Percentiles rank a stretch among this genome's conserved stretches.
Conservation (phyloP, 1,284 basidiomycete species). For the Wolfiporia cocos region DNA sequence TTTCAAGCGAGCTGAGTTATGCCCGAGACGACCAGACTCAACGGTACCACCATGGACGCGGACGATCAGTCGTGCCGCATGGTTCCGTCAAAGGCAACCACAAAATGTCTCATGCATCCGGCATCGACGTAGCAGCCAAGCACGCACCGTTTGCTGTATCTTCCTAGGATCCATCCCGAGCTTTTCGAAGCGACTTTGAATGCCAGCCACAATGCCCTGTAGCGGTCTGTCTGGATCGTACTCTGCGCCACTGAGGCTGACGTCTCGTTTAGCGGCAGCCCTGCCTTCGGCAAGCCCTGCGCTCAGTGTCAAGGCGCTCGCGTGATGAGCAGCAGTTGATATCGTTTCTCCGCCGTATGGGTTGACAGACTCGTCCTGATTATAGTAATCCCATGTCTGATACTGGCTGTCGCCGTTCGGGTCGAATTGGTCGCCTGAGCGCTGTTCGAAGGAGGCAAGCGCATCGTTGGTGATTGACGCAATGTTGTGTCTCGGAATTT, state of each 20-base stretch:
- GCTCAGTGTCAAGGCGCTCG: slow-evolving; percentile 78
- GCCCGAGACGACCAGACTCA: slow-evolving; percentile 2
- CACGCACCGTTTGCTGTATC: slow-evolving; percentile 40
- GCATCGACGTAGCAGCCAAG: neutral
- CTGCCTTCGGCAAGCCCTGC: slow-evolving; percentile 67
- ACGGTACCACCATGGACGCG: too few relatives aligned
- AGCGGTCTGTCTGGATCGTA: slow-evolving; percentile 84
- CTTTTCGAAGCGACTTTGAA: slow-evolving; percentile 41
- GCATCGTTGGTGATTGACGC: slow-evolving; percentile 45
- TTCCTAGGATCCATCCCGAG: slow-evolving; percentile 46
- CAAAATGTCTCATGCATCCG: too few relatives aligned
- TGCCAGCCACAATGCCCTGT: slow-evolving; percentile 63
- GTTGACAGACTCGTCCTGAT: slow-evolving; percentile 48
- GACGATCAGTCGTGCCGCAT: too few relatives aligned
- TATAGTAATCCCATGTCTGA: slow-evolving; percentile 55
- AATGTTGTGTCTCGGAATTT: slow-evolving; percentile 63
- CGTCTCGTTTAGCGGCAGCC: slow-evolving; percentile 41
- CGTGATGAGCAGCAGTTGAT: slow-evolving; percentile 83
- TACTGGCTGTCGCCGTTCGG: slow-evolving; percentile 45
- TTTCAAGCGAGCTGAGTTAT: too few relatives aligned
- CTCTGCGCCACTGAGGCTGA: slow-evolving; percentile 69
- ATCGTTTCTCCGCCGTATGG: slow-evolving; percentile 64
- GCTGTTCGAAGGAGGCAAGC: slow-evolving; percentile 56
- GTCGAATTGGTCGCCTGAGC: slow-evolving; percentile 48
- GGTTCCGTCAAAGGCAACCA: too few relatives aligned